These are phyloP conservation scores for Alternaria metachromatica DNA, from an alignment of 2,329 filamentous ascomycete genomes.

Conservation along the genomic window DNA sequence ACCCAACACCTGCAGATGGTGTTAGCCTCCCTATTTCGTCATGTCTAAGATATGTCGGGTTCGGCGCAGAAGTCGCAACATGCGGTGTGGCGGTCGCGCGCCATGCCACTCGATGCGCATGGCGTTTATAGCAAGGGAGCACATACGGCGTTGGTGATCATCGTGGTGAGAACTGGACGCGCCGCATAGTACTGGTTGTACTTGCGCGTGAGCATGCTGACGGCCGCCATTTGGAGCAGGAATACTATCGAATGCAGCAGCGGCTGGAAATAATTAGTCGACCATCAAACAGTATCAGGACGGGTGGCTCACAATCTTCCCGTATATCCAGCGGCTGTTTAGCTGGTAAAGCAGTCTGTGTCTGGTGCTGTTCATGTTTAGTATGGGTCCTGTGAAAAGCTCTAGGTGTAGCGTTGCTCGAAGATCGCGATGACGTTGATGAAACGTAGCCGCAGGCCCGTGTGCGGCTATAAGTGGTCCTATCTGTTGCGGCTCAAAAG, in stretches of 20 bases:
- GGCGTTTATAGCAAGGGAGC: conserved; percentile 1
- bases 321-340: conserved; percentile 76
- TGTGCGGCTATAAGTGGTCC: conserved; percentile 22
- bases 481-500: conserved; percentile 7
- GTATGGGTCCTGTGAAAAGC: conserved; percentile 24
- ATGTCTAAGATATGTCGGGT: neutral
- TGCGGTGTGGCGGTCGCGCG: neutral
- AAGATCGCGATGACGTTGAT: conserved; percentile 38
- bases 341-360: conserved; percentile 69
- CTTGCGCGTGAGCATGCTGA: conserved; percentile 79
- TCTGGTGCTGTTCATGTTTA: conserved; percentile 50
- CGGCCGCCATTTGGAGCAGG: conserved; percentile 85
- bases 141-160: conserved; percentile 93
- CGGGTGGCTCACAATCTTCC: conserved; percentile 67
- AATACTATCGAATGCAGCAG: conserved; percentile 85
- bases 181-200: conserved; percentile 96
- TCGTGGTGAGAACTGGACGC: conserved; percentile 93
- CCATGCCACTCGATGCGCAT: neutral
- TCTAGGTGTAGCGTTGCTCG: conserved; percentile 23
- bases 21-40: conserved; percentile 14
- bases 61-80: neutral
- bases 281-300: neutral
- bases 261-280: conserved; percentile 64
- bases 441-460: conserved; percentile 30
- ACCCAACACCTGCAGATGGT: conserved; percentile 66